Evolutionary conservation across 2,329 filamentous ascomycete genomes (phyloP), one percentile per base, ranked within the genome.

Genomic region (Colletotrichum agaves): DNA sequence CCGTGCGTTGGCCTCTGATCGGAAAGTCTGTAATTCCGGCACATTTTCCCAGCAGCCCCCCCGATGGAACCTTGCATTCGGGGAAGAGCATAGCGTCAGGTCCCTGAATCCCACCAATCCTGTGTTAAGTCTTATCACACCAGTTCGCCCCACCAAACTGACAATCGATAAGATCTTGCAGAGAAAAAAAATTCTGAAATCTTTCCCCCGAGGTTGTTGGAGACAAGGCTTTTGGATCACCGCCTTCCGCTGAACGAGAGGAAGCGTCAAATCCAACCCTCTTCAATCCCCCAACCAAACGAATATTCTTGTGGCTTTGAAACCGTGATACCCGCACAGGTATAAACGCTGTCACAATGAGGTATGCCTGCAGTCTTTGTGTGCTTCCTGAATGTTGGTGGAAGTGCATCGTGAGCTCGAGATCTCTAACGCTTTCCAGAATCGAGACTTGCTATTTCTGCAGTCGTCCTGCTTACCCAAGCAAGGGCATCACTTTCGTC

Each of bases 391-490:
- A n/a, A 52, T 12, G 27, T 17, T 44, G 41, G 17, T 10, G 33
- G 23, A 43, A 23, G 50, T 19, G 41, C 27, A 19, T 7, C 12
- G 4, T 35, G 8, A 15, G 11, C 17, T 56, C 27, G 10, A 33
- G 12, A 2, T 41, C 21, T 23, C 65, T 68, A 37, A 68, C 53
- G 27, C 5, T 23, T 21, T 55, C 33, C 12, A 81, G 80, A 75
- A 81, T 83, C 74, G 81, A 83, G 71, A 78, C 79, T 49, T 83
- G 81, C 73, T 82, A 79, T 72, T 83, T 82, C 67, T 83, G 81
- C 76, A 79, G 79, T 73, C 78, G 83, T 71, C 83, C 84, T 72
- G 80, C 83, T 61, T 86, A 85, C 74, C 84, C 84, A 49, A 83
- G 82, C 78, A 88, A 84, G 74, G 81, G 82, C 70, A 84, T 84